Evolutionary conservation across 768 basidiomycete species (phyloP), one percentile per base, ranked within the genome.

Genomic region (Hygrophoropsis aurantiaca): DNA sequence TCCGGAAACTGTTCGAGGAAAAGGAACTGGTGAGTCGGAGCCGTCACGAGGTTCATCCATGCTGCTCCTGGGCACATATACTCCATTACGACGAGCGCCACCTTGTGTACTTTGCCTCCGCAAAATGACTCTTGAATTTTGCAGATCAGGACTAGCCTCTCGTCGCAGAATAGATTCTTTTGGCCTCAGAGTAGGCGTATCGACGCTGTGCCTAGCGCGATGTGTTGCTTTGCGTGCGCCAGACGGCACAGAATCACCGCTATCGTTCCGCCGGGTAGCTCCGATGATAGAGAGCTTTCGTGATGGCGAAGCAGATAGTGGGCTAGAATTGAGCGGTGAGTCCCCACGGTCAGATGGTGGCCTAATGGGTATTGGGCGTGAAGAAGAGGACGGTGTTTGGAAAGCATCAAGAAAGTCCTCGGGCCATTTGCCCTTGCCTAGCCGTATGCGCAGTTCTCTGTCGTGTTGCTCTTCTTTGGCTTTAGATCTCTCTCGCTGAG

Each of bases 401-500:
- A 86, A 78, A 23, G 72, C 80, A 53, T 81, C 80, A 46, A 90
- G 61, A 60, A 89, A 87, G 63, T 89, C 87, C 65, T 89, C 86
- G 0, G 89, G 86, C 86, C 86, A 90, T 64, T 85, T 88, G 48
- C 85, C 87, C 62, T 89, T 87, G 26, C 82, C 80, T 26, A 89
- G 77, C 45, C 81, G 75, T 52, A 88, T 72, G 36, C 64, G 58
- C 26, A 58, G 58, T 50, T 65, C 55, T 56, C 39, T 54, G 50
- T 51, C 44, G 49, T 54, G 42, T 55, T 57, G 35, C 50, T 51
- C 47, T 49, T 58, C 59, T 43, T 52, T 51, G 54, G 42, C 30
- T 15, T 50, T 45, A 4, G 57, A 47, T 39, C 46, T 56, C 26
- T 53, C 53, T 44, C 50, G 45, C 35, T 64, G 48, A 53, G 61